phyloP scores from a whole-genome alignment of 768 basidiomycete genomes.

The Psilocybe cubensis region DNA sequence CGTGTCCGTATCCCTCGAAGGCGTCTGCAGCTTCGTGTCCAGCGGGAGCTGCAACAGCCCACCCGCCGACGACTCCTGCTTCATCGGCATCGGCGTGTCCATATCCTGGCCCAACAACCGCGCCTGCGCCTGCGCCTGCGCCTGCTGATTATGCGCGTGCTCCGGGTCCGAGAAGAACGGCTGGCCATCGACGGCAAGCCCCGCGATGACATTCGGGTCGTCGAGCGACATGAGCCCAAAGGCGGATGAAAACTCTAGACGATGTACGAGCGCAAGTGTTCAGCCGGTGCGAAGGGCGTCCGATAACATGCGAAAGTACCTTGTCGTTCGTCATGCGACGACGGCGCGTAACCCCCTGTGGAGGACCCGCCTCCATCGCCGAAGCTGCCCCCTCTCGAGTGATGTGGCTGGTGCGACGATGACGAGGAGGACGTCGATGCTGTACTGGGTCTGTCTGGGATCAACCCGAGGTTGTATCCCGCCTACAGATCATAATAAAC shows the following conservation, averaged over 20 bases:
- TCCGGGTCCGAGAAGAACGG: slow-evolving; percentile 58
- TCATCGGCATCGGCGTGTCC: slow-evolving; percentile 51
- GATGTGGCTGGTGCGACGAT: slow-evolving; percentile 7
- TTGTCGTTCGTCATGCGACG: slow-evolving; percentile 25
- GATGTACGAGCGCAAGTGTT: slow-evolving; percentile 3
- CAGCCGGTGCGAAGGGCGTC: slow-evolving; percentile 10
- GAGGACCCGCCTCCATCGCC: neutral
- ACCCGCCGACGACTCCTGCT: slow-evolving; percentile 18
- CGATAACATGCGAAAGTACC: slow-evolving; percentile 18
- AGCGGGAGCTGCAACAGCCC: slow-evolving; percentile 8
- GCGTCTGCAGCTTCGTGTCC: slow-evolving; percentile 15
- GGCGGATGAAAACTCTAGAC: slow-evolving; percentile 54
- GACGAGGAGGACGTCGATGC: slow-evolving; percentile 23
- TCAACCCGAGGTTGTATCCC: neutral
- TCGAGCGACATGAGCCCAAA: slow-evolving; percentile 82
- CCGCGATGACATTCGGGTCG: slow-evolving; percentile 69
- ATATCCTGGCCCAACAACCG: slow-evolving; percentile 34
- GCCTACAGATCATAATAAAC: neutral
- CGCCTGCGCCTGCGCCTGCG: neutral
- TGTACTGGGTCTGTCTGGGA: slow-evolving; percentile 20
- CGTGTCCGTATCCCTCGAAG: slow-evolving; percentile 28
- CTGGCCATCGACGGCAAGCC: slow-evolving; percentile 56
- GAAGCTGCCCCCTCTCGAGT: slow-evolving; percentile 1
- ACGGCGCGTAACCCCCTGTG: slow-evolving; percentile 4
- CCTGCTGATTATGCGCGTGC: slow-evolving; percentile 19